phyloP scores from a whole-genome alignment of 2,329 filamentous ascomycete genomes.

The Rachicladosporium sp. region DNA sequence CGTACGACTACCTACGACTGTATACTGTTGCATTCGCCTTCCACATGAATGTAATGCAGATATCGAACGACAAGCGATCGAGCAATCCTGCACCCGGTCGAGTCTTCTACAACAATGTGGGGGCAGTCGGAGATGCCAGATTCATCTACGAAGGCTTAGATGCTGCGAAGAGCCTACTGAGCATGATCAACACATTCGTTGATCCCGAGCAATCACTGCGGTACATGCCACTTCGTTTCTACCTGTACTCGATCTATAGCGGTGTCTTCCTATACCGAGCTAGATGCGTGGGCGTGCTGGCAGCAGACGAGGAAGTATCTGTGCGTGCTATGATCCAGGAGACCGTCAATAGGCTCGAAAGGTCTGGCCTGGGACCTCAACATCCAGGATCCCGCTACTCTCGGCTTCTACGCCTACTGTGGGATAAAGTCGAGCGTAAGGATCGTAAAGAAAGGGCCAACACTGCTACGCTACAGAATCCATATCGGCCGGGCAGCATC shows the following conservation, averaged over 20 bases:
- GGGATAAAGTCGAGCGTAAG: constrained; percentile 33
- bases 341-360: constrained; percentile 31
- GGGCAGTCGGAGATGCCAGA: constrained; percentile 35
- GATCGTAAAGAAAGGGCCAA: constrained; percentile 12
- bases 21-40: constrained; percentile 69
- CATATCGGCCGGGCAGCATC: constrained; percentile 29
- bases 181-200: constrained; percentile 39
- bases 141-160: constrained; percentile 41
- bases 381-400: constrained; percentile 37
- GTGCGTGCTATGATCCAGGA: constrained; percentile 36
- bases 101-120: constrained; percentile 39
- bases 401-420: constrained; percentile 34
- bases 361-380: constrained; percentile 32
- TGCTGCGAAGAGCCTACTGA: constrained; percentile 36
- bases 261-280: constrained; percentile 39
- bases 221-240: constrained; percentile 38
- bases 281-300: constrained; percentile 35
- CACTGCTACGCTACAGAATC: constrained; percentile 20
- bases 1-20: constrained; percentile 59
- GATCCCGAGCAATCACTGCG: constrained; percentile 34
- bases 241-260: constrained; percentile 37
- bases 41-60: constrained; percentile 47
- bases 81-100: constrained; percentile 5
- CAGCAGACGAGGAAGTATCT: constrained; percentile 33
- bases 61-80: constrained; percentile 13